Base-by-base conservation (phyloP, 371 early-diverging fungal genomes). In the Mortierella sp. region DNA sequence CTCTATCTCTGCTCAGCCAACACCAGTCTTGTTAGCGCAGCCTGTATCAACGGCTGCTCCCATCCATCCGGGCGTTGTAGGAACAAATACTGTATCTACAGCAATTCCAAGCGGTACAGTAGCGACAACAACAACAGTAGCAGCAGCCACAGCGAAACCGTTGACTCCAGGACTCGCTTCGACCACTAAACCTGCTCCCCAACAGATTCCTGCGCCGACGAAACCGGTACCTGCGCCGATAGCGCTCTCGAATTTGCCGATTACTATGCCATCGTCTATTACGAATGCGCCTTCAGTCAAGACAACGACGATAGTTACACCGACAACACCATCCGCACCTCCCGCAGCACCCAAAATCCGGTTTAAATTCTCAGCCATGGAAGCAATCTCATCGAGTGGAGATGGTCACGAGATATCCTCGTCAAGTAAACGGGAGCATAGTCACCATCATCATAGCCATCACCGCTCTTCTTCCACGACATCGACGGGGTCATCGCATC, bases 351-450 rank as follows among this genome's bases (percentile, higher is more conserved):
- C 78, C 37, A 76, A 76, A 55, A 76, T 76, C 50, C 54, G 78
- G 15, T 70, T 76, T 62, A 76, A 76, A 24, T 76, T 76, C 32
- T 76, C 78, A 3, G 66, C 75, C 3, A 32, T 75, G 32, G 72
- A 71, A 9, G 60, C 72, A 4, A 59, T 65, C 12, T 58, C 68
- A 4, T 56, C 59, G n/a, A n/a, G n/a, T 6, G 53, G 47, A 19
- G 67, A 53, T 0, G 59, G 65, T 49, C 61, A 60, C 23, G 63
- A 57, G 6, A 28, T 44, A 5, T 43, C 71, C 6, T 53, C 56
- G 14, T 51, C 53, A 23, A 46, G 31, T 23, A 75, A 75, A 51
- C 68, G 73, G 14, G 73, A 73, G 1, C 67, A 73, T 34, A 32
- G 65, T 32, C 44, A 39, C 27, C 65, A 60, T n/a, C 54, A 51